phyloP scores from a whole-genome alignment of 306 rosid species.

The Aeschynomene evenia region DNA sequence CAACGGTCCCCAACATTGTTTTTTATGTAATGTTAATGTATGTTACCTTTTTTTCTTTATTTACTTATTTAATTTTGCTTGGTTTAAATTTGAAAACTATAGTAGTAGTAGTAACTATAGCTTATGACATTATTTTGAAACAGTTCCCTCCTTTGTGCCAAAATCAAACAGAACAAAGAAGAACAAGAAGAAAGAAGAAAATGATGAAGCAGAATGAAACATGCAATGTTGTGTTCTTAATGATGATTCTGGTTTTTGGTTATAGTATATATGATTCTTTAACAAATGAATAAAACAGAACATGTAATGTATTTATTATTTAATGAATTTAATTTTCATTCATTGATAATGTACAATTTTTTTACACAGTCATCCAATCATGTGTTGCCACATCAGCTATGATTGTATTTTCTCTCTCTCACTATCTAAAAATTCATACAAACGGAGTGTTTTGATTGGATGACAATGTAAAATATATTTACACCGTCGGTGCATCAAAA shows the following conservation, averaged over 20 bases:
- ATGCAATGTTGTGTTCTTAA: conserved; percentile 31
- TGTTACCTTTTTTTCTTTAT: conserved; percentile 50
- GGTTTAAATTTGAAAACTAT: conserved; percentile 60
- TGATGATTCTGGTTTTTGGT: conserved; percentile 15
- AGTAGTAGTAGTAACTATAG: conserved; percentile 6
- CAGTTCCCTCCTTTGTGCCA: conserved; percentile 58
- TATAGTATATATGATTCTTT: conserved; percentile 9
- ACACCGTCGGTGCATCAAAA: too few relatives aligned
- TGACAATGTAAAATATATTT: too few relatives aligned
- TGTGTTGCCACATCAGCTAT: too few relatives aligned
- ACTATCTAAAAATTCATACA: too few relatives aligned
- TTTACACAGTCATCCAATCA: too few relatives aligned
- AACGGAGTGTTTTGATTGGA: too few relatives aligned
- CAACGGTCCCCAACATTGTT: conserved; percentile 47
- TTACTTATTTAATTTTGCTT: neutral
- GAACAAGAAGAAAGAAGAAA: conserved; percentile 32
- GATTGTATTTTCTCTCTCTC: too few relatives aligned
- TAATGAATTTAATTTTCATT: too few relatives aligned
- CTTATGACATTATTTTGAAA: conserved; percentile 47
- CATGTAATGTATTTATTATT: neutral
- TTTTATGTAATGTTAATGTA: too few relatives aligned
- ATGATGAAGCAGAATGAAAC: conserved; percentile 30
- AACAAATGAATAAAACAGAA: conserved; percentile 16
- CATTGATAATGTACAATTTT: too few relatives aligned
- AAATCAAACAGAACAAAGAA: neutral